Evolutionary conservation across 192 early-diverging fungal species (phyloP).

Genomic region (Linderina pennispora): DNA sequence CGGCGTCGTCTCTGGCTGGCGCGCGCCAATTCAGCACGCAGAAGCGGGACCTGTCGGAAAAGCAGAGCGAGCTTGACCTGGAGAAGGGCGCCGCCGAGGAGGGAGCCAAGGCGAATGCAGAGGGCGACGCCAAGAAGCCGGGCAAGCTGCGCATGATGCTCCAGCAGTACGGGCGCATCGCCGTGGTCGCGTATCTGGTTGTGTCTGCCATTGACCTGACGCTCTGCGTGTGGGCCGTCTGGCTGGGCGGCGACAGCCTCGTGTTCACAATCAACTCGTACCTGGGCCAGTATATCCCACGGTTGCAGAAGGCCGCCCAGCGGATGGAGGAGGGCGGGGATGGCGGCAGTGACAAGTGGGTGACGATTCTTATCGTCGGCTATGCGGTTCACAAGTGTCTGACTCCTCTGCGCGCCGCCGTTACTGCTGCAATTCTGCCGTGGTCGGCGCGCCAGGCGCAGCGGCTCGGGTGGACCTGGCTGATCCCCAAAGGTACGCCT

Average conservation of each 20-base stretch:
- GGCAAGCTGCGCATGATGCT: slow-evolving; percentile 40
- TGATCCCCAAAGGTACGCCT: slow-evolving; percentile 43
- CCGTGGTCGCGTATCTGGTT: slow-evolving; percentile 35
- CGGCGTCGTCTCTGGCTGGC: slow-evolving; percentile 24
- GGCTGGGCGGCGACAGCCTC: slow-evolving; percentile 45
- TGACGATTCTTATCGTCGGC: slow-evolving; percentile 43
- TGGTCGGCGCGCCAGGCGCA: slow-evolving; percentile 45
- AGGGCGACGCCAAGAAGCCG: slow-evolving; percentile 33
- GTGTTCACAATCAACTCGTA: slow-evolving; percentile 43
- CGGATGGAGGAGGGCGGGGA: slow-evolving; percentile 35
- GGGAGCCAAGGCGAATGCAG: slow-evolving; percentile 6
- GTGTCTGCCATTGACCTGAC: slow-evolving; percentile 42
- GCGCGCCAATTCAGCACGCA: slow-evolving; percentile 23
- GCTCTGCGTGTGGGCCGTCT: slow-evolving; percentile 45
- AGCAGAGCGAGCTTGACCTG: slow-evolving; percentile 6
- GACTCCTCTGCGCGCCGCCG: slow-evolving; percentile 37
- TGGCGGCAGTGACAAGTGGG: slow-evolving; percentile 44
- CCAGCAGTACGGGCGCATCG: slow-evolving; percentile 49
- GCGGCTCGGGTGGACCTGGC: slow-evolving; percentile 42
- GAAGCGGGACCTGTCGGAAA: slow-evolving; percentile 5
- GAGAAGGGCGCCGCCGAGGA: slow-evolving; percentile 15
- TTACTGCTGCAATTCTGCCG: slow-evolving; percentile 42
- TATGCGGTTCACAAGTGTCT: slow-evolving; percentile 47
- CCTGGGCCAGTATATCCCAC: slow-evolving; percentile 45
- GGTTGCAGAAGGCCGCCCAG: slow-evolving; percentile 43